A percentile compares a stretch with the other conserved stretches of the same genome.
Conservation (phyloP, 73 alveolate genomes). For the Stentor coeruleus region DNA sequence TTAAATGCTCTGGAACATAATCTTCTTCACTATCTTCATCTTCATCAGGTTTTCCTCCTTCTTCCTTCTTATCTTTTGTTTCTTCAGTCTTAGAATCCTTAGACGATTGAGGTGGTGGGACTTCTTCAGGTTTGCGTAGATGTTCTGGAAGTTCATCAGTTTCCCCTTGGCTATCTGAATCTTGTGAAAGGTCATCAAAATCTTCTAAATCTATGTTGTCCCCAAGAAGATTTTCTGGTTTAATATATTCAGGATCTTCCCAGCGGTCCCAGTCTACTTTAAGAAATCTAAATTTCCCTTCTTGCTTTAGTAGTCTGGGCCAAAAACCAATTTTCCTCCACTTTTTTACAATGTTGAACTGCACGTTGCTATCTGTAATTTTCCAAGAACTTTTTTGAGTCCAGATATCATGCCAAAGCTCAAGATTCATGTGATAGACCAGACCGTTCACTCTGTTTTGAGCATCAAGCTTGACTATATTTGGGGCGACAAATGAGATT, state of each 20-base stretch:
- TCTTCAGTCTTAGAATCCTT: not conserved
- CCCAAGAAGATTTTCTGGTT: not conserved
- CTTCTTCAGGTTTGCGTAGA: not conserved
- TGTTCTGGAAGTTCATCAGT: not conserved
- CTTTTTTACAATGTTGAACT: not conserved
- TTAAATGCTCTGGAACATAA: not conserved
- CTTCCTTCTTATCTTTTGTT: not conserved
- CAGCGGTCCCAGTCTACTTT: not conserved
- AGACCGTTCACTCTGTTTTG: not conserved
- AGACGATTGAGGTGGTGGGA: not conserved
- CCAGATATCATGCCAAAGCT: conserved; percentile 1
- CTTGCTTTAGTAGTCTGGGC: not conserved
- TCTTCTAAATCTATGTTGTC: not conserved
- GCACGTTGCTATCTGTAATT: not conserved
- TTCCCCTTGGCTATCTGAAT: not conserved
- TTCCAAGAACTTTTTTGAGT: not conserved
- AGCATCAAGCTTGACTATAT: not conserved
- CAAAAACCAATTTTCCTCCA: not conserved
- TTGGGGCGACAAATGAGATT: not conserved
- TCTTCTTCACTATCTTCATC: conserved; percentile 3
- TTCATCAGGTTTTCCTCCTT: not conserved
- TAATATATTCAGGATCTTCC: not conserved
- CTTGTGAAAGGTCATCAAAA: not conserved
- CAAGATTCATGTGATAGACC: not conserved
- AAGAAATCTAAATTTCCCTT: not conserved